phyloP scores from a whole-genome alignment of 441 rosid genomes.

The Cnidoscolus chayamansa region DNA sequence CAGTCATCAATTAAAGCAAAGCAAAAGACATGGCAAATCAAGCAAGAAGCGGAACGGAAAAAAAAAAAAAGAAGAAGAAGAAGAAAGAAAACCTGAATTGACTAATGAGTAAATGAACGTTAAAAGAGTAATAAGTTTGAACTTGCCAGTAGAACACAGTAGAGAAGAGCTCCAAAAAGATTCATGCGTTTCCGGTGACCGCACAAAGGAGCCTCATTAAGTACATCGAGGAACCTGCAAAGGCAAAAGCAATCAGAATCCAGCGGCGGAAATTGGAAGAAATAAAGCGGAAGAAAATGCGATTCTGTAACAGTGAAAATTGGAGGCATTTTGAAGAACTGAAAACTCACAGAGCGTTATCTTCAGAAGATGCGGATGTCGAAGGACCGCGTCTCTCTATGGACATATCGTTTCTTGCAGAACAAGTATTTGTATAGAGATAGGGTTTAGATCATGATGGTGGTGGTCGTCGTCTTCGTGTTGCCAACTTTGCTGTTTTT shows the following conservation, averaged over 20 bases:
- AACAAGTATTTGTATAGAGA: no score
- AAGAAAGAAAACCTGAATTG: background rate
- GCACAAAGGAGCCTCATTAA: slow-evolving; percentile 83
- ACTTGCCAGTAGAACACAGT: slow-evolving; percentile 71
- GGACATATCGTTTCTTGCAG: slow-evolving; percentile 36
- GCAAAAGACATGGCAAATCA: no score
- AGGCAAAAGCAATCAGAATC: slow-evolving; percentile 8
- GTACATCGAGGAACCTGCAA: slow-evolving; percentile 79
- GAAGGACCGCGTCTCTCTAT: slow-evolving; percentile 51
- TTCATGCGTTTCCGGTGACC: slow-evolving; percentile 79
- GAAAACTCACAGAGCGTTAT: slow-evolving; percentile 55
- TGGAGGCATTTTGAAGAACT: background rate
- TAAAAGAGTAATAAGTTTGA: background rate
- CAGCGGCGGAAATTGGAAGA: background rate
- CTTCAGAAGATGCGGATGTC: slow-evolving; percentile 49
- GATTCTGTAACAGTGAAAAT: no score
- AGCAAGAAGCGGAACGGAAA: no score
- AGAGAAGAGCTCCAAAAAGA: slow-evolving; percentile 63
- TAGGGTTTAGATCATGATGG: background rate
- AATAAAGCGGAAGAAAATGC: background rate
- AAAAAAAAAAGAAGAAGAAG: background rate
- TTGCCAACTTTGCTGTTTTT: no score
- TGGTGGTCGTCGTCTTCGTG: no score
- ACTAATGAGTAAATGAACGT: background rate
- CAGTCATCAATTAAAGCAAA: background rate